These are phyloP conservation scores for Austroboletus niveus DNA, from an alignment of 1,284 basidiomycete species.

Conservation along the genomic window DNA sequence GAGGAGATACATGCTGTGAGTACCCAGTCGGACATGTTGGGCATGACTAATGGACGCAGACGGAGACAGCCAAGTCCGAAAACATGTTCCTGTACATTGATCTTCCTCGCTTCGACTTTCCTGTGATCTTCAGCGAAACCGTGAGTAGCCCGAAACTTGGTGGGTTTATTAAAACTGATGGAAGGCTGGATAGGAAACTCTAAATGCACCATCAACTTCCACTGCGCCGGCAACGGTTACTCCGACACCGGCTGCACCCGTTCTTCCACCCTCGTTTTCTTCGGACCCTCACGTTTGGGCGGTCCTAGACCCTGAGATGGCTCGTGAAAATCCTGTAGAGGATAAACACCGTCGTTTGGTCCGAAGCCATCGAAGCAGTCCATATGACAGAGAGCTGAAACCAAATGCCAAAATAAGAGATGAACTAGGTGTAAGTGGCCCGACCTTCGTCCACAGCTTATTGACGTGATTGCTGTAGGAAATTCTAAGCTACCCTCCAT, in stretches of 20 bases:
- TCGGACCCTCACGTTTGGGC: conserved; percentile 78
- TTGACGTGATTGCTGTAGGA: conserved; percentile 47
- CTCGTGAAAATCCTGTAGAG: conserved; percentile 92
- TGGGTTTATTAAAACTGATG: conserved; percentile 4
- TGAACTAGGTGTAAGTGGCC: conserved; percentile 73
- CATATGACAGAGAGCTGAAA: conserved; percentile 93
- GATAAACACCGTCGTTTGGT: conserved; percentile 95
- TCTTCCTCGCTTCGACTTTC: conserved; percentile 96
- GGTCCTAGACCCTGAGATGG: conserved; percentile 90
- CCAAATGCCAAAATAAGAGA: conserved; percentile 95
- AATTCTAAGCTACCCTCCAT: conserved; percentile 90
- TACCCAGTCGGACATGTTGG: conserved; percentile 7
- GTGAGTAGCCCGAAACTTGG: conserved; percentile 39
- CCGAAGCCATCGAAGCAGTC: conserved; percentile 91
- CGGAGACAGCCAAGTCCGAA: conserved; percentile 85
- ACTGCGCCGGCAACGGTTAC: conserved; percentile 35
- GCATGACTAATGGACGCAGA: conserved; percentile 41
- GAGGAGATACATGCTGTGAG: conserved; percentile 87
- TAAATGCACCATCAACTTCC: conserved; percentile 39
- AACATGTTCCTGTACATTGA: conserved; percentile 94
- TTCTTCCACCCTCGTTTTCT: conserved; percentile 48
- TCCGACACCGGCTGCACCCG: conserved; percentile 44
- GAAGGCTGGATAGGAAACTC: conserved; percentile 30
- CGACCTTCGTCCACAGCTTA: neutral
- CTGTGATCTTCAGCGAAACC: conserved; percentile 93